Evolutionary conservation across 192 early-diverging fungal genomes (phyloP).

Genomic region (Gorgonomyces haynaldii): DNA sequence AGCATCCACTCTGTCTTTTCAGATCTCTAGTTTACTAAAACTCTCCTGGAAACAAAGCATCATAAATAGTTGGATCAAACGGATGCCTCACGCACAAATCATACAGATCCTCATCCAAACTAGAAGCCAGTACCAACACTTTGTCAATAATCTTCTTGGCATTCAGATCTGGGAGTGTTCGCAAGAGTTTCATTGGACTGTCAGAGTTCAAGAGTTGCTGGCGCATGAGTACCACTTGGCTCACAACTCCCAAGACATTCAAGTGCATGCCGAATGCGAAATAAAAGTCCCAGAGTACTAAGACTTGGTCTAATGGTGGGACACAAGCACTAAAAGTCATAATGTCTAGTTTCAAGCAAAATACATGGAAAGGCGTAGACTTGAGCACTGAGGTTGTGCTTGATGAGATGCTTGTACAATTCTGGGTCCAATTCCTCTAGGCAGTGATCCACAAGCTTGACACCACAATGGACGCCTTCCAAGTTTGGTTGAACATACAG

Average conservation of each 20-base stretch:
- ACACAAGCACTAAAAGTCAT: constrained; percentile 85
- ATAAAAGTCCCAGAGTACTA: constrained; percentile 87
- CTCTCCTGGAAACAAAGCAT: constrained; percentile 8
- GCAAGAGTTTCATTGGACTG: constrained; percentile 61
- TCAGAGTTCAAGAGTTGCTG: constrained; percentile 8
- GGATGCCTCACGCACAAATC: constrained; percentile 65
- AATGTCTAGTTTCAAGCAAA: constrained; percentile 39
- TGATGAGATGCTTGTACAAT: constrained; percentile 58
- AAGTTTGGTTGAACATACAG: constrained; percentile 74
- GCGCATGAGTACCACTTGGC: constrained; percentile 67
- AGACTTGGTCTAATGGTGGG: constrained; percentile 70
- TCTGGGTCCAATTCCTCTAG: constrained; percentile 59
- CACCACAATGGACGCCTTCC: constrained; percentile 8
- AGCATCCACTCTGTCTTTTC: too few relatives aligned
- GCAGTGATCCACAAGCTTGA: constrained; percentile 71
- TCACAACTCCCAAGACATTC: constrained; percentile 81
- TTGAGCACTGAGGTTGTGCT: constrained; percentile 60
- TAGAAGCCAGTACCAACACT: constrained; percentile 41
- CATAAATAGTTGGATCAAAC: constrained; percentile 49
- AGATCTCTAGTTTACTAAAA: not conserved
- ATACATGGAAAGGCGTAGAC: constrained; percentile 85
- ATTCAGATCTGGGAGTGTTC: constrained; percentile 56
- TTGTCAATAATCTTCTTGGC: constrained; percentile 44
- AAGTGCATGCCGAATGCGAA: constrained; percentile 86
- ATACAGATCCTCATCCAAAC: constrained; percentile 60